Conservation (phyloP, 805 yeast species). For the Blastobotrys peoriensis region DNA sequence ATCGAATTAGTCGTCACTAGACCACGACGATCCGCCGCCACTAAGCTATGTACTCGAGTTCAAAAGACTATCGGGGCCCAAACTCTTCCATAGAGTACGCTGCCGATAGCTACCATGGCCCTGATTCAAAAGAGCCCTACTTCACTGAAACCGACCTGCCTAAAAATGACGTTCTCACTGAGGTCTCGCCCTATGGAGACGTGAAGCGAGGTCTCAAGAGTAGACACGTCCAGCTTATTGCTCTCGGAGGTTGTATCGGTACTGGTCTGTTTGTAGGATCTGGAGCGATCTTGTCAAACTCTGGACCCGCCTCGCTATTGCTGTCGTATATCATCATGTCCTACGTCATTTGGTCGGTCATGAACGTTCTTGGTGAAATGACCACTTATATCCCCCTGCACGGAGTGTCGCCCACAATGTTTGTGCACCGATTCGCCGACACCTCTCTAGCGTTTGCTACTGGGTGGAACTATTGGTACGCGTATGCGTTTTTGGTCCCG, state of each 20-base stretch:
- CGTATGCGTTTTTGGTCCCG: conserved; percentile 43
- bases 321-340: conserved; percentile 60
- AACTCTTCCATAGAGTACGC: background rate
- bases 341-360: conserved; percentile 56
- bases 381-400: conserved; percentile 48
- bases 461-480: conserved; percentile 46
- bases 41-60: background rate
- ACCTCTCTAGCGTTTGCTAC: conserved; percentile 54
- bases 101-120: background rate
- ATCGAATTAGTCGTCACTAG: too few species aligned
- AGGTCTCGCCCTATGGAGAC: conserved; percentile 9
- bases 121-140: background rate
- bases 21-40: too few species aligned
- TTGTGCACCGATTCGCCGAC: conserved; percentile 55
- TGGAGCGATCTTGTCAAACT: conserved; percentile 51
- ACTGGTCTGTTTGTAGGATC: conserved; percentile 75
- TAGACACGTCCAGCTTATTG: conserved; percentile 67
- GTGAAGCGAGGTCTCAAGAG: conserved; percentile 38
- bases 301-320: conserved; percentile 70
- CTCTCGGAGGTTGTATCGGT: conserved; percentile 73
- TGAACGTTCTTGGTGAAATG: conserved; percentile 57
- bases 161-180: background rate
- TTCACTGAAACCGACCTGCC: background rate
- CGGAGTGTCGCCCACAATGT: conserved; percentile 58
- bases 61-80: background rate